Conservation (phyloP, 805 yeast genomes). For the Nadsonia fulvescens region DNA sequence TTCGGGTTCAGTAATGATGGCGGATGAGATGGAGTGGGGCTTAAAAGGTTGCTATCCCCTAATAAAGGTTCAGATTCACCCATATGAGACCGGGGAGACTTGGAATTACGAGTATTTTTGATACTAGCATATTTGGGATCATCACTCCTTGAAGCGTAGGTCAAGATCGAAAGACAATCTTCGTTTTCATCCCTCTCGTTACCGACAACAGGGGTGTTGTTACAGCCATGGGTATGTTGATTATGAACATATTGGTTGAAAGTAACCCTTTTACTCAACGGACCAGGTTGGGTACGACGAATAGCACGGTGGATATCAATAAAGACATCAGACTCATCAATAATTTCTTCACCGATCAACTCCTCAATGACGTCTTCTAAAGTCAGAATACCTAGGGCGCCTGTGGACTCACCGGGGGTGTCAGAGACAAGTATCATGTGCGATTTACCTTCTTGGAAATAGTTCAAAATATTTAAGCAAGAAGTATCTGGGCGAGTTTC, state of each 20-base stretch:
- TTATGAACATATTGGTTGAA: constrained; percentile 3
- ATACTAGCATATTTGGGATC: background rate
- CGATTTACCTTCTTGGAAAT: constrained; percentile 93
- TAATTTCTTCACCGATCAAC: constrained; percentile 91
- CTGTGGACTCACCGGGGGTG: constrained; percentile 54
- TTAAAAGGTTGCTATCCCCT: too few species aligned
- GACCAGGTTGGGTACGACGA: constrained; percentile 29
- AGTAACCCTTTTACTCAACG: constrained; percentile 13
- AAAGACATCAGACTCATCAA: constrained; percentile 89
- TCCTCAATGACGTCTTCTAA: constrained; percentile 97
- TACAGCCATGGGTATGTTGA: too few species aligned
- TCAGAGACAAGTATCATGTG: constrained; percentile 91
- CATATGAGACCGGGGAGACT: constrained; percentile 1
- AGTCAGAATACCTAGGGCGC: constrained; percentile 76
- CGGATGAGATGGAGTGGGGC: too few species aligned
- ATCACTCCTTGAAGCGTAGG: constrained; percentile 3
- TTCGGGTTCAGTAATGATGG: constrained; percentile 30
- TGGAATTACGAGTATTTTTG: background rate
- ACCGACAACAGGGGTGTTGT: constrained; percentile 4
- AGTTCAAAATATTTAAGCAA: constrained; percentile 81
- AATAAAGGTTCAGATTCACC: too few species aligned
- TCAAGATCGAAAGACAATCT: constrained; percentile 2
- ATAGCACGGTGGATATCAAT: constrained; percentile 80
- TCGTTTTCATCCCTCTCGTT: too few species aligned
- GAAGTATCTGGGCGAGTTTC: constrained; percentile 87